Base-by-base conservation (phyloP, 169 alveolate genomes). In the Besnoitia besnoiti region DNA sequence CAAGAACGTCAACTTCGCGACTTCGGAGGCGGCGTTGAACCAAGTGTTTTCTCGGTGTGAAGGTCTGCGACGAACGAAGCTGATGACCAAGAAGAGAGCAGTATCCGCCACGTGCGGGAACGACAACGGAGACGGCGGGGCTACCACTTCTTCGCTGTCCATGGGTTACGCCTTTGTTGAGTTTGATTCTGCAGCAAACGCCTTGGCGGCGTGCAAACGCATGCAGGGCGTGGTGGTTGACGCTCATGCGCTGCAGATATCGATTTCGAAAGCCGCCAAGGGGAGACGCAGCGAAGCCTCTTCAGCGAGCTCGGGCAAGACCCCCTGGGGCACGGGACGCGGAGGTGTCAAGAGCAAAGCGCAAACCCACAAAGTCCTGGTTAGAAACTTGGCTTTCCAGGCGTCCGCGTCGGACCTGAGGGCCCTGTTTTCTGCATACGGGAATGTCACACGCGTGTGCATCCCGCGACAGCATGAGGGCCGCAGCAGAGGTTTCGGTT, bases 341-440 rank as follows among this genome's bases (percentile, higher is more conserved):
- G 49, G 47, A 12, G 37, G 40, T 16, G 84, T 59, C 59, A 89
- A 47, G 51, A 44, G 46, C 5, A 47, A 80, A 94, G 94, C 19
- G 92, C 97, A 44, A 97, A 97, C 92, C 46, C 24, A 37, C 47
- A 98, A 97, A 89, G 94, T 98, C 35, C 91, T 98, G 37, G 98
- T 98, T 33, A 98, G 97, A 95, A 98, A 98, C 91, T 92, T 98
- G 49, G 99, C 99, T 46, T 98, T 98, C 96, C 98, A 98, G 95
- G 99, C 99, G 42, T 97, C 98, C 7, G 97, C 96, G 80, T 95
- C 96, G 50, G 99, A 98, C 92, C 94, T 98, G 84, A 84, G 94
- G 87, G 96, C 96, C 79, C 96, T 98, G 93, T 98, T 98, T 95
- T 95, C 98, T 59, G 94, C 97, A 46, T 97, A 97, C 91, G 99